Conservation (phyloP, 2,329 filamentous ascomycete species). For the Talaromyces atroroseus region DNA sequence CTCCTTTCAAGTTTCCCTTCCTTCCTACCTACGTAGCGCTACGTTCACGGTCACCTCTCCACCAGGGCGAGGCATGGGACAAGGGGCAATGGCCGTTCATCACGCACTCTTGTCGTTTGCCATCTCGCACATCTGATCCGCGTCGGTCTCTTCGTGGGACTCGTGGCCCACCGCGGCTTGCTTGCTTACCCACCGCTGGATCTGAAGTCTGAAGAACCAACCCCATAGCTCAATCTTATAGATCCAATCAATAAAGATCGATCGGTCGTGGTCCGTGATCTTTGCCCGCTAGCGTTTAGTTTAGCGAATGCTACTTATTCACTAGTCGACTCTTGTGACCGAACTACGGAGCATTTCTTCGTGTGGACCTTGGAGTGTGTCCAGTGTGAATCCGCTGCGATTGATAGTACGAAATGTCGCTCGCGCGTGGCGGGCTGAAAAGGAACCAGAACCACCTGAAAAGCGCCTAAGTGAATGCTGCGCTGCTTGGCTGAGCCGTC, state of each 20-base stretch:
- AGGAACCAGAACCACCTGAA: not conserved
- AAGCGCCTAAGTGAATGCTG: not conserved
- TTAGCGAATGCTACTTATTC: not conserved
- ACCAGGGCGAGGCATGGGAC: not conserved
- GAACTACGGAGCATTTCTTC: not conserved
- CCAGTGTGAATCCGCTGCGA: not conserved
- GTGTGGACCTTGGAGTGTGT: not conserved
- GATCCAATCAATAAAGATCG: not conserved
- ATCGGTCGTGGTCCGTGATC: not conserved
- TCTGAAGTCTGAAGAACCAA: not conserved
- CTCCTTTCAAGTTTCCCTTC: not conserved
- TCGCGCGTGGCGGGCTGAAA: slow-evolving; percentile 10
- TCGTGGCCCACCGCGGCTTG: not conserved
- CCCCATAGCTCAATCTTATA: not conserved
- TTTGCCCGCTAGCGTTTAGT: not conserved
- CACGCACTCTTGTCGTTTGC: not conserved
- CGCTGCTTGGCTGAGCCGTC: not conserved
- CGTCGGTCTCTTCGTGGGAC: not conserved
- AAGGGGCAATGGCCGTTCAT: not conserved
- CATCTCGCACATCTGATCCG: not conserved
- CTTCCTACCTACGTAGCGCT: not conserved
- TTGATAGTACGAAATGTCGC: not conserved
- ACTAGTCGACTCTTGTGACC: not conserved
- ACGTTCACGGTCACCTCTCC: too few relatives aligned
- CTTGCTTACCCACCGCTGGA: too few relatives aligned